Evolutionary conservation across 1,284 basidiomycete species (phyloP).

Genomic region (Microbotryomycetes sp.): DNA sequence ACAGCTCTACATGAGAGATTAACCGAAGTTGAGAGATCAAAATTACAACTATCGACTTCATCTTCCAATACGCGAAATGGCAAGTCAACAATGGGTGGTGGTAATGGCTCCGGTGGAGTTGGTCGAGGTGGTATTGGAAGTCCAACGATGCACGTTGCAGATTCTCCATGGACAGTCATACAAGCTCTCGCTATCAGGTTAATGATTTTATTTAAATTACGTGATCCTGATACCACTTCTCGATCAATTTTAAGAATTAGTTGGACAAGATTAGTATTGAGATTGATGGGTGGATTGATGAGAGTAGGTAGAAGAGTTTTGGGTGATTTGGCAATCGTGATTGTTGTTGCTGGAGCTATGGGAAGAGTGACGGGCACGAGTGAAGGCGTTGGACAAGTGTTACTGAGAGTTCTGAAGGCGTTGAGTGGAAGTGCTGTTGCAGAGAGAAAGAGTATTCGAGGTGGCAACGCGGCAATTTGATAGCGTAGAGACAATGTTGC

Average conservation of each 20-base stretch:
- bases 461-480: too few relatives aligned
- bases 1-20: slow-evolving; percentile 84
- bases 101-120: too few relatives aligned
- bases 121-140: background rate
- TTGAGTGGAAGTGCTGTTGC: background rate
- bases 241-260: background rate
- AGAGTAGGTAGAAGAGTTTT: background rate
- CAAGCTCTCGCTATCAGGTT: background rate
- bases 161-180: background rate
- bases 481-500: too few relatives aligned
- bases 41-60: background rate
- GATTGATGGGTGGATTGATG: background rate
- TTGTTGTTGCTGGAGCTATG: background rate
- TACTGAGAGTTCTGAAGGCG: background rate
- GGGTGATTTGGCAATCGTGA: background rate
- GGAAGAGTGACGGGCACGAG: background rate
- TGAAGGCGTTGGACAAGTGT: background rate
- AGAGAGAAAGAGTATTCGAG: background rate
- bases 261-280: background rate
- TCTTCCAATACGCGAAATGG: background rate
- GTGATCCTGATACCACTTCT: background rate
- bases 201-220: background rate
- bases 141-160: background rate
- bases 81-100: background rate
- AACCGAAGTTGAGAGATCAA: slow-evolving; percentile 57